phyloP scores from a whole-genome alignment of 2,329 filamentous ascomycete genomes.

The Coniochaeta pulveracea region DNA sequence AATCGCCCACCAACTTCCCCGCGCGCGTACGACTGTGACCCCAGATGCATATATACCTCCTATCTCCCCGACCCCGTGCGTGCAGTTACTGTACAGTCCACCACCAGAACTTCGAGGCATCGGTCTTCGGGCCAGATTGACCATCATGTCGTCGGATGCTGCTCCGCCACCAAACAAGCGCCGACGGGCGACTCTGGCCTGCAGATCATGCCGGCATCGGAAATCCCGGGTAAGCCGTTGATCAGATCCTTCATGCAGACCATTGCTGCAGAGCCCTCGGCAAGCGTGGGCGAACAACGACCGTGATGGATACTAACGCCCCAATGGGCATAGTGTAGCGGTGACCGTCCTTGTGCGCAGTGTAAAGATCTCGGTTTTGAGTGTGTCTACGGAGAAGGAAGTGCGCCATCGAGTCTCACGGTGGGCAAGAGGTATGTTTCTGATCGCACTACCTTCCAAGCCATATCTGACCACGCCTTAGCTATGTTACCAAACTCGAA shows the following conservation, averaged over 20 bases:
- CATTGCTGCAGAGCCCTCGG: no score
- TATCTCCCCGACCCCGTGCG: no score
- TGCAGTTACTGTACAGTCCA: no score
- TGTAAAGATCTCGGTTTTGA: conserved; percentile 6
- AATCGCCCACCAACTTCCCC: no score
- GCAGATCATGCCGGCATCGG: conserved; percentile 5
- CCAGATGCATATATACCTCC: no score
- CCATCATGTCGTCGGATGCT: no score
- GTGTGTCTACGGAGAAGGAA: conserved; percentile 6
- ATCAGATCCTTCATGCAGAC: background rate
- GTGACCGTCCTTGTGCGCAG: conserved; percentile 5
- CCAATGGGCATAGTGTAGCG: conserved; percentile 6
- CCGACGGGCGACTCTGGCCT: conserved; percentile 5
- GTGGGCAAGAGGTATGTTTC: conserved; percentile 3
- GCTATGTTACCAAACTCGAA: conserved; percentile 7
- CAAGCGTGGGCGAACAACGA: background rate
- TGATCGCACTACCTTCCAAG: background rate
- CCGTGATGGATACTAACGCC: background rate
- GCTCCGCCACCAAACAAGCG: conserved; percentile 2
- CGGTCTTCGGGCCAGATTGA: no score
- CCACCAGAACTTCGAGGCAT: no score
- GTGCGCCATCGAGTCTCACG: background rate
- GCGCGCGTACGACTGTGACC: no score
- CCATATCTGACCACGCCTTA: background rate
- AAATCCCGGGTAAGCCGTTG: conserved; percentile 6